These are phyloP conservation scores for Zygnema circumcarinatum DNA, from an alignment of 139 green algal species.

Conservation along the genomic window DNA sequence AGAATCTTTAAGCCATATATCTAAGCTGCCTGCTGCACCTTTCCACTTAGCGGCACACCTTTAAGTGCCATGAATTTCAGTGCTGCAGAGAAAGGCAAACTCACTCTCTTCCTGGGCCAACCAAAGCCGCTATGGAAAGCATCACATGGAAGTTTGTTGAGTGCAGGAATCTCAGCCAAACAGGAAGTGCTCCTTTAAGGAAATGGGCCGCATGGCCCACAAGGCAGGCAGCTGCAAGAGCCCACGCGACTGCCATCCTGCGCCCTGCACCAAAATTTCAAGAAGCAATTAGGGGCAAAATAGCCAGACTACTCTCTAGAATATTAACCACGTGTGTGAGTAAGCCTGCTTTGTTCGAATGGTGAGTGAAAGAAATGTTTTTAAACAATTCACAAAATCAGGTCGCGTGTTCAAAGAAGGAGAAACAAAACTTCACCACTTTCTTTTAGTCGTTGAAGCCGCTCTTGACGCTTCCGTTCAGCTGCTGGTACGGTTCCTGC, in stretches of 20 bases:
- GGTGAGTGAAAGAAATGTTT: not conserved
- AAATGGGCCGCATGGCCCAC: constrained; percentile 44
- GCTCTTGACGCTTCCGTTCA: constrained; percentile 43
- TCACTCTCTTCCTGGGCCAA: constrained; percentile 78
- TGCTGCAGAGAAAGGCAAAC: too few relatives aligned
- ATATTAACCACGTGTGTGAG: not conserved
- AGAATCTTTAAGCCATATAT: too few relatives aligned
- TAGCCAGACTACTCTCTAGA: not conserved
- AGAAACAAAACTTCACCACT: constrained; percentile 44
- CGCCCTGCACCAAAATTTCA: not conserved
- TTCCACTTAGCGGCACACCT: too few relatives aligned
- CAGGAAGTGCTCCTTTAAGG: constrained; percentile 14
- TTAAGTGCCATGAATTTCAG: too few relatives aligned
- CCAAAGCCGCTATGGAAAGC: constrained; percentile 79
- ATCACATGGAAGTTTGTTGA: constrained; percentile 73
- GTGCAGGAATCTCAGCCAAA: constrained; percentile 66
- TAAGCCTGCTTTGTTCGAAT: not conserved
- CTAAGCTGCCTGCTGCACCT: too few relatives aligned
- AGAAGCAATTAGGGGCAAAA: not conserved
- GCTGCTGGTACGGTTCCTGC: not conserved
- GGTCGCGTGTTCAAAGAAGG: not conserved
- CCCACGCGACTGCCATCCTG: constrained; percentile 35
- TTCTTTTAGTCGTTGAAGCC: constrained; percentile 55
- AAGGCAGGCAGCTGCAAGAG: constrained; percentile 43
- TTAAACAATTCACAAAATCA: too few relatives aligned